Evolutionary conservation across 2,329 filamentous ascomycete species (phyloP).

Genomic region (Fusarium dimerum): DNA sequence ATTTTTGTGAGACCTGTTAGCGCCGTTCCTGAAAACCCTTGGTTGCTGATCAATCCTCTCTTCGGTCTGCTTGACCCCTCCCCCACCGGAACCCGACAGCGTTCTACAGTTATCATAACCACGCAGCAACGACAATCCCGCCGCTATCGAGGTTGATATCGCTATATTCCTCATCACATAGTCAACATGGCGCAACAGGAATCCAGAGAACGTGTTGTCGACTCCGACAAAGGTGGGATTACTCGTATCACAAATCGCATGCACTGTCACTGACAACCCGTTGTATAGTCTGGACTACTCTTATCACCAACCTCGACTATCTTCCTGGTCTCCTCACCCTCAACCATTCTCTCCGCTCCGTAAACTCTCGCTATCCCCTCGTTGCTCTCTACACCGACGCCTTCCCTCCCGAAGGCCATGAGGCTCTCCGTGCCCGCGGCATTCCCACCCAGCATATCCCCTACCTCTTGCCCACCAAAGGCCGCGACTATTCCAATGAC

Average conservation of each 20-base stretch:
- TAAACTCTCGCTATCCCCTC: constrained; percentile 71
- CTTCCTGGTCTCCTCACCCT: constrained; percentile 82
- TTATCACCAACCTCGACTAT: constrained; percentile 84
- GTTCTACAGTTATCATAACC: constrained; percentile 2
- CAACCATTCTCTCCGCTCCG: constrained; percentile 70
- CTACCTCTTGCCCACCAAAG: constrained; percentile 68
- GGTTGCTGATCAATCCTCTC: neutral
- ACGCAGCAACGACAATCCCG: neutral
- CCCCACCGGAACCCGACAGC: constrained; percentile 7
- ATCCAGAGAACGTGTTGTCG: constrained; percentile 33
- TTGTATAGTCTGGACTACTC: constrained; percentile 79
- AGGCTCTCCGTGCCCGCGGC: constrained; percentile 66
- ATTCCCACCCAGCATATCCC: constrained; percentile 72
- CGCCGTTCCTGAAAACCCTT: neutral
- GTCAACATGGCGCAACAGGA: constrained; percentile 23
- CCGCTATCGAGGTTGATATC: neutral
- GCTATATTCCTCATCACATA: neutral
- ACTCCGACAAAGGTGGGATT: constrained; percentile 41
- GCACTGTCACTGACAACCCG: constrained; percentile 6
- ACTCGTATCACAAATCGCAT: neutral
- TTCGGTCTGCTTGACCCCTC: constrained; percentile 6
- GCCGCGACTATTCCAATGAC: constrained; percentile 71
- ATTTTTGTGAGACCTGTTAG: neutral
- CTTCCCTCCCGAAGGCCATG: constrained; percentile 68
- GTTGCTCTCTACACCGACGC: constrained; percentile 80